Base-by-base conservation (phyloP, 305 asterid genomes). In the Stenogyne calaminthoides region DNA sequence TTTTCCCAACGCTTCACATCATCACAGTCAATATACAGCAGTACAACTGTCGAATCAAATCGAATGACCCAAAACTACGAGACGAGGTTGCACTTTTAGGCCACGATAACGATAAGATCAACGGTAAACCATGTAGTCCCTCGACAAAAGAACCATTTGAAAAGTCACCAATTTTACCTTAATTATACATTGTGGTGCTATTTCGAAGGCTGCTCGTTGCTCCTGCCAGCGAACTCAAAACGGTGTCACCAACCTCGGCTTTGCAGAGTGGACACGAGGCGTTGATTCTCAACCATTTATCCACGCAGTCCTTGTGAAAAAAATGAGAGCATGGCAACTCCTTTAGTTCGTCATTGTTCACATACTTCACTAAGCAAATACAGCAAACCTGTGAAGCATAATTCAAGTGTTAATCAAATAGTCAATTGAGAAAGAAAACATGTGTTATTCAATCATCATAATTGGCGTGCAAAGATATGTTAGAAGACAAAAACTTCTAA, bases 241-340 rank as follows among this genome's bases (percentile, higher is more conserved):
- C 63, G 59, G 89, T 88, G 69, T 90, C 92, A 46, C 96, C 97
- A 70, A 90, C 96, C 72, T 92, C 98, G 3, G 93, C 88, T 85
- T 95, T 95, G 89, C 99, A 95, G 56, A 95, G 96, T 9, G 99
- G 98, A 77, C 99, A 95, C 1, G 90, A 52, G 37, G 97, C 96
- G 25, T 95, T 95, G 81, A 94, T 87, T 75, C 89, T 89, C 77
- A 94, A 87, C 99, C 99, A 94, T 80, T 92, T 90, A 73, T 92
- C 99, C 18, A 94, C 97, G 20, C 99, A 94, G 61, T 92, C 98
- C 79, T 90, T 92, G 91, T 91, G 98, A 72, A 94, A 92, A 85
- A 88, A 94, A 84, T 94, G 99, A 39, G 84, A 68, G 85, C 99
- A 94, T 14, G 96, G 96, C 70, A 94, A 77, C 83, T 92, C 99